Conservation (phyloP, 2,329 filamentous ascomycete genomes). For the Fusarium euwallaceae region DNA sequence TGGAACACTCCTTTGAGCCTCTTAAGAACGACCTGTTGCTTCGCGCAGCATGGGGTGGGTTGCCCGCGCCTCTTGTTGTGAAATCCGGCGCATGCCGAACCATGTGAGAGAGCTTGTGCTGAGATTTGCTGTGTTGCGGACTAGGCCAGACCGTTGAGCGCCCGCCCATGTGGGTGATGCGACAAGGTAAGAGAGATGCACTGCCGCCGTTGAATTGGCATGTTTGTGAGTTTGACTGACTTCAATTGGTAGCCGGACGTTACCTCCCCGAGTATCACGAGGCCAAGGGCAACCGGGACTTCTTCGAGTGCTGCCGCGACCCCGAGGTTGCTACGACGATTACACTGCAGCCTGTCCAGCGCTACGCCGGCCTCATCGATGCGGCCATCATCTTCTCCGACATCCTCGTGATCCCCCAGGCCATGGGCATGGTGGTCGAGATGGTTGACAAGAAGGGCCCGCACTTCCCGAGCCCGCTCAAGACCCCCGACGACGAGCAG, state of each 20-base stretch:
- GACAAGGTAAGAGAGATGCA: conserved; percentile 79
- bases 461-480: conserved; percentile 89
- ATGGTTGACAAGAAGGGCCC: conserved; percentile 99
- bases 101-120: conserved; percentile 38
- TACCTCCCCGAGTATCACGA: conserved; percentile 99
- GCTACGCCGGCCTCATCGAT: conserved; percentile 90
- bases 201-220: conserved; percentile 9
- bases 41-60: conserved; percentile 86
- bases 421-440: conserved; percentile 97
- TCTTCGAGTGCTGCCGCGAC: conserved; percentile 96
- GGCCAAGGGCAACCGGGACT: conserved; percentile 90
- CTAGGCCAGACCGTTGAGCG: conserved; percentile 90
- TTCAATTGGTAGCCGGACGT: conserved; percentile 77
- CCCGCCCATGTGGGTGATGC: conserved; percentile 99
- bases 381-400: conserved; percentile 99
- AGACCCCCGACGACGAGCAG: conserved; percentile 83
- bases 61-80: conserved; percentile 6
- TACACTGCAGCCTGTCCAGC: conserved; percentile 94
- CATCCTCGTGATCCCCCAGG: conserved; percentile 97
- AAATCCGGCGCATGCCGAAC: not conserved
- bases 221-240: conserved; percentile 7
- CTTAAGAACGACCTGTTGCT: conserved; percentile 94
- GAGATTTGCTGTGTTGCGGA: conserved; percentile 34
- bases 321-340: conserved; percentile 94
- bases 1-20: conserved; percentile 81